Evolutionary conservation across 805 yeast species (phyloP), one percentile per base, ranked within the genome.

Genomic region (Cyberlindnera samutprakarnensis): DNA sequence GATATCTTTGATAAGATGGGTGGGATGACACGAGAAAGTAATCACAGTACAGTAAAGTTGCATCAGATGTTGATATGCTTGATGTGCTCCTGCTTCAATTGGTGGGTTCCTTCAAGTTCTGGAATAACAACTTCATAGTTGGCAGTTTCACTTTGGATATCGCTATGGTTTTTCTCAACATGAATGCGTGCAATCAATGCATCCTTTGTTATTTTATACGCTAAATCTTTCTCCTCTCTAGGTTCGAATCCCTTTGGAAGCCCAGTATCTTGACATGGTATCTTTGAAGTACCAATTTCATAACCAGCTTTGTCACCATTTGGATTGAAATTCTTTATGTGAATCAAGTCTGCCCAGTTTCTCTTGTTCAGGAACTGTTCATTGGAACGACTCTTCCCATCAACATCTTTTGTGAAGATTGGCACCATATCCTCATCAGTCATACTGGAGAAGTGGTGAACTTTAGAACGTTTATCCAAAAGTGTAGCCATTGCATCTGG

Each of bases 371-470:
- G 51, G 44, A 79, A 76, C 44, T 62, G 65, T 28, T 57, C 65
- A 56, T 72, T 78, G 11, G 46, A 52, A 36, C 80, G 59, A 3
- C 31, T 24, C 3, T 56, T 41, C 2, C 78, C 81, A 38, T 76
- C 69, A 0, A 77, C 74, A 32, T 84, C 83, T 16, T 54, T 50
- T 4, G 59, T 47, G 56, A 88, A 87, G 7, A 87, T 46, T 1
- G 83, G 81, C n/a, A 86, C 73, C 51, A 82, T 69, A 46, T 86
- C 92, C 53, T 90, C 96, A 42, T 75, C 83, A 4, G 88, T 77
- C 23, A 64, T 53, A 25, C 47, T 54, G 48, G 72, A 81, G 44
- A 78, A 79, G 39, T 70, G 77, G 56, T 88, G 96, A 15, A 72
- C 61, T 8, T 43, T 44, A 11, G 83, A 68, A 45, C 95, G 65